These are phyloP conservation scores for Capsicum rhomboideum DNA, from an alignment of 257 asterid genomes.

Conservation along the genomic window DNA sequence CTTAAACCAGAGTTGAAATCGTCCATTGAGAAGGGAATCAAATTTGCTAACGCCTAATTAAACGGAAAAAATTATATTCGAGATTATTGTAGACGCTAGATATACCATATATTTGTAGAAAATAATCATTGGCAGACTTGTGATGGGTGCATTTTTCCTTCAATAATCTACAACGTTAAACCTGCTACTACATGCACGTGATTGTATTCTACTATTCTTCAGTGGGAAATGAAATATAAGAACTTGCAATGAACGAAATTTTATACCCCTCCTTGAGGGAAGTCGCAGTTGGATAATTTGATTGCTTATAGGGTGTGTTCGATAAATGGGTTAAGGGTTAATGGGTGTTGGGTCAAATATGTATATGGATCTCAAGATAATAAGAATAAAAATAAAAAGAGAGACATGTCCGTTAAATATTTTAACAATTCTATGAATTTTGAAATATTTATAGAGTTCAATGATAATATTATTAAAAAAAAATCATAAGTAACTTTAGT, in stretches of 20 bases:
- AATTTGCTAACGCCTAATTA: conserved; percentile 39
- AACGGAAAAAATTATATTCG: background rate
- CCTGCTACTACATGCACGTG: background rate
- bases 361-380: too few species aligned
- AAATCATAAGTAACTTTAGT: too few species aligned
- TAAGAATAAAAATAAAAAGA: too few species aligned
- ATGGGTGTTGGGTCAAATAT: too few species aligned
- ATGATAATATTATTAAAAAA: too few species aligned
- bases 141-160: background rate
- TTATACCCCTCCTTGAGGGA: background rate
- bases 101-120: background rate
- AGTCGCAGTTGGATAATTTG: too few species aligned
- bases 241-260: too few species aligned
- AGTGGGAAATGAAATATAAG: background rate
- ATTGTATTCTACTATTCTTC: background rate
- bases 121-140: conserved; percentile 5
- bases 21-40: conserved; percentile 76
- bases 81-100: background rate
- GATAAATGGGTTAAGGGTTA: too few species aligned
- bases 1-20: conserved; percentile 52
- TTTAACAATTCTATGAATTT: too few species aligned
- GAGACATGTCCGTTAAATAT: too few species aligned
- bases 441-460: too few species aligned
- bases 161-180: background rate
- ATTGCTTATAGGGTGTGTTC: too few species aligned